Evolutionary conservation across 306 rosid genomes (phyloP).

Genomic region (Parietaria judaica): DNA sequence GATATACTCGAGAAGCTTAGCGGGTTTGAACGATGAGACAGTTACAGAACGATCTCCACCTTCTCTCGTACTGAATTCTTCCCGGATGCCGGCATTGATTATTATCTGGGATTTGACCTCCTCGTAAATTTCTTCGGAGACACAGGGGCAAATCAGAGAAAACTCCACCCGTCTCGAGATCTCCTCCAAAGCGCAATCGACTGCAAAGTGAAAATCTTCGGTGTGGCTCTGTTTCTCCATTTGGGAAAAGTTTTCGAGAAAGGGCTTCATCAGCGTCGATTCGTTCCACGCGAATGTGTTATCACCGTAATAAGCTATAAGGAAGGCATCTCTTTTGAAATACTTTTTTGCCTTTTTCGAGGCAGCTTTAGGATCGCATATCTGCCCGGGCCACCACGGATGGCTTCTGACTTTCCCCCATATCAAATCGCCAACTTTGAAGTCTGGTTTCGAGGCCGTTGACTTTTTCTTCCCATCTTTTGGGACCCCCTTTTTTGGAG

Average conservation of each 20-base stretch:
- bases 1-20: slow-evolving; percentile 39
- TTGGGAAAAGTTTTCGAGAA: slow-evolving; percentile 45
- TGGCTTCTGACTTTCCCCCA: slow-evolving; percentile 88
- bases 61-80: slow-evolving; percentile 41
- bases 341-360: slow-evolving; percentile 58
- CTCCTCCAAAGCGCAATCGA: slow-evolving; percentile 70
- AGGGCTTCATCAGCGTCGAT: slow-evolving; percentile 54
- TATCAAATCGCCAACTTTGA: slow-evolving; percentile 48
- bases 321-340: slow-evolving; percentile 37
- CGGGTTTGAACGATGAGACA: slow-evolving; percentile 49
- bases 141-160: slow-evolving; percentile 66
- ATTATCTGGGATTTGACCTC: slow-evolving; percentile 41
- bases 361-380: slow-evolving; percentile 56
- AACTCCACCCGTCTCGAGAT: slow-evolving; percentile 64
- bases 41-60: slow-evolving; percentile 39
- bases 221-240: slow-evolving; percentile 52
- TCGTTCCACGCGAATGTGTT: slow-evolving; percentile 81
- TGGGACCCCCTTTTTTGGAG: slow-evolving; percentile 16
- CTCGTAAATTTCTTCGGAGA: slow-evolving; percentile 38
- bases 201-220: slow-evolving; percentile 48
- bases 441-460: slow-evolving; percentile 22
- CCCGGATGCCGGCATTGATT: slow-evolving; percentile 45
- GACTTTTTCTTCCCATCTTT: slow-evolving; percentile 21
- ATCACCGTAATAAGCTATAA: slow-evolving; percentile 73
- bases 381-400: slow-evolving; percentile 99